A percentile compares a stretch with the other conserved stretches of the same genome.
These are phyloP conservation scores for Royoungia palumana DNA, from an alignment of 768 basidiomycete genomes.

Conservation along the genomic window DNA sequence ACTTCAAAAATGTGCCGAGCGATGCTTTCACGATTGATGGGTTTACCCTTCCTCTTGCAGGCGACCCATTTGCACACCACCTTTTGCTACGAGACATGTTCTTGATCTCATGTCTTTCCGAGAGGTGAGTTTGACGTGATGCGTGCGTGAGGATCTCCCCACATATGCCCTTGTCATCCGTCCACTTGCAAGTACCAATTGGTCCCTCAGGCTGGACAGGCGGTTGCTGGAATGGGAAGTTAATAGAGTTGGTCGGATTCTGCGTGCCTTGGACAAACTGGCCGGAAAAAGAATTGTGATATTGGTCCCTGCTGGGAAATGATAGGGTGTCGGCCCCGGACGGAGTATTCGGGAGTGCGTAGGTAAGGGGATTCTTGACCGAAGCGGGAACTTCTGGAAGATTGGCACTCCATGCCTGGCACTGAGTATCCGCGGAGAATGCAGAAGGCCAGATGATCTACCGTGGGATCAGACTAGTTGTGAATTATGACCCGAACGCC, in stretches of 20 bases:
- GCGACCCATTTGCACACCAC: conserved; percentile 12
- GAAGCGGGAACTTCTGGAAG: neutral
- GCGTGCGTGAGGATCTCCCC: neutral
- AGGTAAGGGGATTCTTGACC: neutral
- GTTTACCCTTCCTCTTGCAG: neutral
- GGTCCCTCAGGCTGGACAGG: too few species aligned
- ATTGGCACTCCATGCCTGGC: too few species aligned
- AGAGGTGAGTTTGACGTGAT: conserved; percentile 12
- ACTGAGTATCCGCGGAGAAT: neutral
- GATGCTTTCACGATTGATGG: conserved; percentile 22
- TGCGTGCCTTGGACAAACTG: neutral
- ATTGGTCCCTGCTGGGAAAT: neutral
- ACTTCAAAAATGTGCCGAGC: conserved; percentile 15
- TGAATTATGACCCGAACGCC: neutral
- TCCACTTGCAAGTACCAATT: conserved; percentile 5
- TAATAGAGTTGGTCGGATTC: neutral
- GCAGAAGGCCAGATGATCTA: neutral
- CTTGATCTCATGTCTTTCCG: conserved; percentile 11
- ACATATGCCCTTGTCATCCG: conserved; percentile 1
- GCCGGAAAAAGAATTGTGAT: neutral
- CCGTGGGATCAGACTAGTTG: neutral
- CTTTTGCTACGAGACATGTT: neutral
- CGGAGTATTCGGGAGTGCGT: neutral
- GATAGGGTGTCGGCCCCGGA: neutral
- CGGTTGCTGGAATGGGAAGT: neutral